Evolutionary conservation across 2,329 filamentous ascomycete species (phyloP), one percentile per base, ranked within the genome.

Genomic region (Talaromyces sp.): DNA sequence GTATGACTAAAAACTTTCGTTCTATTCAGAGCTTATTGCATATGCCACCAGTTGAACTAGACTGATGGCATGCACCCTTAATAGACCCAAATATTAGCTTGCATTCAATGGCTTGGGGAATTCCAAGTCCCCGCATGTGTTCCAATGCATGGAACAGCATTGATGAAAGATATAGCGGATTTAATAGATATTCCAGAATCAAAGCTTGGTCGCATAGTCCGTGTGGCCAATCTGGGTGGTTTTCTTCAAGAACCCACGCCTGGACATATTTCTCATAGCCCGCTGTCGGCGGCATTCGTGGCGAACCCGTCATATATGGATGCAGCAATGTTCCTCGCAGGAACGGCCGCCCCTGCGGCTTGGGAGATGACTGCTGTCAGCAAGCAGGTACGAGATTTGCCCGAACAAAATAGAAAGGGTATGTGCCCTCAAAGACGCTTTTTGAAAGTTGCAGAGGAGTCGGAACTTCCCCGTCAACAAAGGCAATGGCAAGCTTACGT

Each of bases 71-170:
- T 10, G 36, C n/a, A 47, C n/a, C n/a, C n/a, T n/a, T n/a, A n/a
- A n/a, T n/a, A n/a, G 44, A 63, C 49, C 47, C 65, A 75, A 56
- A 39, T 75, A 2, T 66, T 75, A 11, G 69, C 72, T 3, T 77
- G 75, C 43, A 52, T 78, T 6, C 68, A 69, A 54, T 80, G 75
- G 77, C 65, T 79, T 13, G 72, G 68, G 5, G 72, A 79, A 11
- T 75, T 75, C 52, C 75, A 79, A 46, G 63, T 79, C 3, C 68
- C 78, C 0, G 74, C 75, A 3, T 78, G 67, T 55, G 74, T 80
- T n/a, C 78, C 77, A 1, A 60, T 75, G 1, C 49, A 42, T 4
- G 70, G 65, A 19, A 72, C 60, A 36, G 68, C 77, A 8, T 56
- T 67, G 1, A 57, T 69, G 42, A 65, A 70, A 32, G 78, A 80